A percentile compares a stretch with the other conserved stretches of the same genome.
These are phyloP conservation scores for Physcia stellaris DNA, from an alignment of 495 filamentous ascomycete genomes.

Conservation along the genomic window DNA sequence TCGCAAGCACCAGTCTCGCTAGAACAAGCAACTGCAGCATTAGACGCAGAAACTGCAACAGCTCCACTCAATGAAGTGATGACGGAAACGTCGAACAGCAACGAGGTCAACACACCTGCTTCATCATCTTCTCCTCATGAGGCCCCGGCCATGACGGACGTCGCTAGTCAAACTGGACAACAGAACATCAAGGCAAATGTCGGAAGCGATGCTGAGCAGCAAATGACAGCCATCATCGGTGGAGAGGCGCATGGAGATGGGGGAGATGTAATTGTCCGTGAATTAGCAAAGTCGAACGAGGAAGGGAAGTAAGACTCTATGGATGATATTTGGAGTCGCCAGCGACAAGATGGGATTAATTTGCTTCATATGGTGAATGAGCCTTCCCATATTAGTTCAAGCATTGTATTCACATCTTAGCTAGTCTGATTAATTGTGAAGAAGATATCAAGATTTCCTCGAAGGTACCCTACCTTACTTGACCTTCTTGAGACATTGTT, in stretches of 20 bases:
- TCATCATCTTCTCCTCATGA: neutral
- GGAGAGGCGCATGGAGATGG: constrained; percentile 11
- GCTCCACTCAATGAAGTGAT: neutral
- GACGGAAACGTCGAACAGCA: constrained; percentile 1
- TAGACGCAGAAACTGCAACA: constrained; percentile 1
- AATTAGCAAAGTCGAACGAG: too few species aligned
- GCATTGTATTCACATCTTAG: too few species aligned
- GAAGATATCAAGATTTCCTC: too few species aligned
- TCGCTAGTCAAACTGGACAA: constrained; percentile 15
- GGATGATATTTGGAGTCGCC: too few species aligned
- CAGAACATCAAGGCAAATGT: constrained; percentile 7
- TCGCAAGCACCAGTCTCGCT: neutral
- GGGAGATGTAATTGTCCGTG: constrained; percentile 8
- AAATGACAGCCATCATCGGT: constrained; percentile 9
- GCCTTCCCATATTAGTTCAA: too few species aligned
- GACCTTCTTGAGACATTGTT: too few species aligned
- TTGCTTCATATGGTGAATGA: too few species aligned
- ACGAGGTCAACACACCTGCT: constrained; percentile 1
- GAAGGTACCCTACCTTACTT: too few species aligned
- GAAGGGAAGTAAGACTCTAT: too few species aligned
- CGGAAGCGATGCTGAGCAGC: constrained; percentile 7
- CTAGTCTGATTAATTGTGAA: too few species aligned
- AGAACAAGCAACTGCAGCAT: neutral
- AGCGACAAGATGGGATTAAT: too few species aligned
- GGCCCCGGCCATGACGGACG: constrained; percentile 4